These are phyloP conservation scores for Asterella californica DNA, from an alignment of 225 moss, liverwort and hornwort genomes.

Conservation along the genomic window DNA sequence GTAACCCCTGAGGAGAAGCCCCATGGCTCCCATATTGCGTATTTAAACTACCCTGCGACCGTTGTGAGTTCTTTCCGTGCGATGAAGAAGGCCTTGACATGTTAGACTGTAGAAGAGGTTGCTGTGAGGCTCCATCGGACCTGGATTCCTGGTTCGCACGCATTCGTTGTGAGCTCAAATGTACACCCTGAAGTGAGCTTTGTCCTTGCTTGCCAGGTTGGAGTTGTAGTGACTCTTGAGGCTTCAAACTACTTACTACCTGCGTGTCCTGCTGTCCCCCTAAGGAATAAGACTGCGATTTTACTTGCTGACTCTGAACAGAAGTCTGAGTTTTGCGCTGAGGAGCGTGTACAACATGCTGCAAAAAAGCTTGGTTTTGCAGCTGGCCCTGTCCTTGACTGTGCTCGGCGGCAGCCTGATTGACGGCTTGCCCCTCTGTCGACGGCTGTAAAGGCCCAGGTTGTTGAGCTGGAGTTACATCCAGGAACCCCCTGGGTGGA, in stretches of 20 bases:
- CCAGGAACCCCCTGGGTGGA: slow-evolving; percentile 61
- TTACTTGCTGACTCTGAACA: slow-evolving; percentile 53
- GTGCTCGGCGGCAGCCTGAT: slow-evolving; percentile 47
- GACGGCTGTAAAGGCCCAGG: slow-evolving; percentile 32
- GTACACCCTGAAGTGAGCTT: slow-evolving; percentile 47
- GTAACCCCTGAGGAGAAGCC: slow-evolving; percentile 50
- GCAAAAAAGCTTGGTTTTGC: slow-evolving; percentile 61
- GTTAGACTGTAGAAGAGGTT: slow-evolving; percentile 26
- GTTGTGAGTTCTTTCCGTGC: slow-evolving; percentile 51
- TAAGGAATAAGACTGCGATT: slow-evolving; percentile 36
- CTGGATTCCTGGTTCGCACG: slow-evolving; percentile 51
- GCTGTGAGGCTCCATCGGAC: slow-evolving; percentile 37
- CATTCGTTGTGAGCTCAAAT: slow-evolving; percentile 54
- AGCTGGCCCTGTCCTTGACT: slow-evolving; percentile 48
- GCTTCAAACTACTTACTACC: slow-evolving; percentile 42
- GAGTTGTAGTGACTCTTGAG: slow-evolving; percentile 46
- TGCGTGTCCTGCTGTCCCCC: slow-evolving; percentile 47
- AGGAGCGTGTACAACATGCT: slow-evolving; percentile 61
- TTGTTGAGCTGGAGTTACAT: slow-evolving; percentile 43
- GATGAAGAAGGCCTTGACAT: slow-evolving; percentile 29
- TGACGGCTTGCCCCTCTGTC: slow-evolving; percentile 41
- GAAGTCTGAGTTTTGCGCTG: slow-evolving; percentile 67
- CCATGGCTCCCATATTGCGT: slow-evolving; percentile 58
- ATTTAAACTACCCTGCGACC: slow-evolving; percentile 38
- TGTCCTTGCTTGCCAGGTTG: slow-evolving; percentile 67